Base-by-base conservation (phyloP, 139 green algal genomes). In the Chlamydomonas eustigma region DNA sequence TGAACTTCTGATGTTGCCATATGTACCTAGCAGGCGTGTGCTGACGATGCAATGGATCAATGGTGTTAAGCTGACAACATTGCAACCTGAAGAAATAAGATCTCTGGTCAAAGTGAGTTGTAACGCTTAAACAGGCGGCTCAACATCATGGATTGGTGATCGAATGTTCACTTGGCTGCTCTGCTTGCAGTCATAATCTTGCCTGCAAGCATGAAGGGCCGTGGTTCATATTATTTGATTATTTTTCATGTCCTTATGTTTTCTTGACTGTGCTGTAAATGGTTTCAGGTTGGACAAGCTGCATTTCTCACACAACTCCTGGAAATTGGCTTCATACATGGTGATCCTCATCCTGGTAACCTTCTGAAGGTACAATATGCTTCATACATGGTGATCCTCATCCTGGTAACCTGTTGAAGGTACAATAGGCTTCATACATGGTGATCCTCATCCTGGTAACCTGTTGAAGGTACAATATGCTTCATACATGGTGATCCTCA, bases 281-380 rank as follows among this genome's bases (percentile, higher is more conserved):
- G 6, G 33, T 39, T 72, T 6, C 72, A 79, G 64, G 79, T 93
- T 0, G 92, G 90, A 2, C 92, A 97, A 80, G 93, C 96, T 73
- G 89, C 89, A 4, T 98, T 97, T 83, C 86, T 98, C 8, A 92
- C 89, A 1, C 94, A 98, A 84, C 89, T 98, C 77, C 90, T 98
- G 64, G 90, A 98, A 80, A 86, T 89, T n/a, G 92, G 93, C 36
- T 96, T 95, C 78, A 94, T 97, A 84, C 92, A 97, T 80, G 85
- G 86, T 3, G 78, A 83, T 73, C 76, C 81, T 2, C 81, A 86
- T 58, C 81, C 81, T 18, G 79, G 79, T 39, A 80, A 84, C 52
- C 79, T 74, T 22, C 68, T 75, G 6, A 58, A 58, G 44, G 44
- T 18, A 18, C 12, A 18, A 28, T 12, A 18, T 12, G 44, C 44